Percentiles rank a stretch among this genome's conserved stretches.
Evolutionary conservation across 1,284 basidiomycete species (phyloP).

Genomic region (Microbotryum saponariae): DNA sequence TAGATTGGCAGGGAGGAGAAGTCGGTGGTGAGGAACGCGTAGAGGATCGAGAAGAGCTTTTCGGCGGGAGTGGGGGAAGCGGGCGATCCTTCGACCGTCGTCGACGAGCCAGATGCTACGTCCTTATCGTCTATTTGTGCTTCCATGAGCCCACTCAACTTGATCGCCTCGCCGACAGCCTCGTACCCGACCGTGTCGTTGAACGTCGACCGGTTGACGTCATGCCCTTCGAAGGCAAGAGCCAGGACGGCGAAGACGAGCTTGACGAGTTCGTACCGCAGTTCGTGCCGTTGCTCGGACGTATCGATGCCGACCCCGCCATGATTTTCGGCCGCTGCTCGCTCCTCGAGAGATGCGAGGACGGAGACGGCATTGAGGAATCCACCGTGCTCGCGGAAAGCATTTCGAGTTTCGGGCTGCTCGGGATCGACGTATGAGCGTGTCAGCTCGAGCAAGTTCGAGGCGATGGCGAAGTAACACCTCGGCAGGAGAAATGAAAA

Average conservation of each 20-base stretch:
- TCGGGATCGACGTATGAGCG: background rate
- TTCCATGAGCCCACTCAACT: slow-evolving; percentile 5
- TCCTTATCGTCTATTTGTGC: background rate
- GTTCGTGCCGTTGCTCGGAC: background rate
- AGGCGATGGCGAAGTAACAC: background rate
- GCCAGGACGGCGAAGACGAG: slow-evolving; percentile 15
- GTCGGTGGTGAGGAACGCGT: slow-evolving; percentile 11
- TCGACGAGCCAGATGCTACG: background rate
- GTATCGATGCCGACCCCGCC: background rate
- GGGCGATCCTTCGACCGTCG: background rate
- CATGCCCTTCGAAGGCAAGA: slow-evolving; percentile 2
- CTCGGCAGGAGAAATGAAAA: background rate
- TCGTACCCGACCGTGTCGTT: slow-evolving; percentile 6
- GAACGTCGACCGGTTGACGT: slow-evolving; percentile 9
- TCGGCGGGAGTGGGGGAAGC: background rate
- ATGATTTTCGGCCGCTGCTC: background rate
- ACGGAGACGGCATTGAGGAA: slow-evolving; percentile 11
- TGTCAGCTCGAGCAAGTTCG: background rate
- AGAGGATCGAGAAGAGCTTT: slow-evolving; percentile 11
- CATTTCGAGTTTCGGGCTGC: slow-evolving; percentile 10
- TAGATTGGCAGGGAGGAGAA: slow-evolving; percentile 8
- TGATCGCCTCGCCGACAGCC: slow-evolving; percentile 8
- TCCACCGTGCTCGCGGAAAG: slow-evolving; percentile 7
- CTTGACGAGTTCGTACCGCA: slow-evolving; percentile 12
- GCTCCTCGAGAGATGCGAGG: slow-evolving; percentile 6